Evolutionary conservation across 2,329 filamentous ascomycete species (phyloP).

Genomic region (Talaromyces sp.): DNA sequence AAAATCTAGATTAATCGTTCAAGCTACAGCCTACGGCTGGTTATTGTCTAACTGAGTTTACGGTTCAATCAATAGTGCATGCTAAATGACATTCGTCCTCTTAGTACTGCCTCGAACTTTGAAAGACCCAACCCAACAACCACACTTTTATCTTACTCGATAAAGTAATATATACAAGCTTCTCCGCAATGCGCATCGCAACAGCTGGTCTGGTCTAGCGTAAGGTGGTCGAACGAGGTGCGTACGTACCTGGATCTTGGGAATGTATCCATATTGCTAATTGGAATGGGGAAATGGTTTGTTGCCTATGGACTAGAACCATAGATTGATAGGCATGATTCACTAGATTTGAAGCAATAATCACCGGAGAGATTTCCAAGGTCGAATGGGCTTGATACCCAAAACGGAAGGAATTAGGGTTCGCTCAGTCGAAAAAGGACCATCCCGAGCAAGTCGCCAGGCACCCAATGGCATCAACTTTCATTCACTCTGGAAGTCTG

Average conservation of each 20-base stretch:
- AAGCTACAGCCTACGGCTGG: neutral
- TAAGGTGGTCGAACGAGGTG: neutral
- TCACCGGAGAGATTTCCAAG: neutral
- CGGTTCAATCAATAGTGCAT: neutral
- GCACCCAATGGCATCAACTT: neutral
- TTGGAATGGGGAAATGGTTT: neutral
- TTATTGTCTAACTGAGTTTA: neutral
- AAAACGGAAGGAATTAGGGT: constrained; percentile 1
- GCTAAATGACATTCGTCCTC: neutral
- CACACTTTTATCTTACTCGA: constrained; percentile 6
- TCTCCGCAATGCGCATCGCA: constrained; percentile 5
- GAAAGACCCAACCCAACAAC: neutral
- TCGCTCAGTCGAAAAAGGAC: neutral
- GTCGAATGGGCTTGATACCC: neutral
- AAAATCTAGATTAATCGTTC: neutral
- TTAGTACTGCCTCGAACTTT: neutral
- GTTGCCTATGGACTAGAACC: neutral
- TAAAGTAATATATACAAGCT: constrained; percentile 7
- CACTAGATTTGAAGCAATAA: neutral
- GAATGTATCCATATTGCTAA: neutral
- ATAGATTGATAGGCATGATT: neutral
- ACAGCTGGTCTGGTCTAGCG: neutral
- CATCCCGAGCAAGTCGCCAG: neutral
- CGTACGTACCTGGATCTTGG: no score
- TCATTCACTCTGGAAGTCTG: neutral